Evolutionary conservation across 106 monocot genomes (phyloP).

Genomic region (Cymbidium sinense): DNA sequence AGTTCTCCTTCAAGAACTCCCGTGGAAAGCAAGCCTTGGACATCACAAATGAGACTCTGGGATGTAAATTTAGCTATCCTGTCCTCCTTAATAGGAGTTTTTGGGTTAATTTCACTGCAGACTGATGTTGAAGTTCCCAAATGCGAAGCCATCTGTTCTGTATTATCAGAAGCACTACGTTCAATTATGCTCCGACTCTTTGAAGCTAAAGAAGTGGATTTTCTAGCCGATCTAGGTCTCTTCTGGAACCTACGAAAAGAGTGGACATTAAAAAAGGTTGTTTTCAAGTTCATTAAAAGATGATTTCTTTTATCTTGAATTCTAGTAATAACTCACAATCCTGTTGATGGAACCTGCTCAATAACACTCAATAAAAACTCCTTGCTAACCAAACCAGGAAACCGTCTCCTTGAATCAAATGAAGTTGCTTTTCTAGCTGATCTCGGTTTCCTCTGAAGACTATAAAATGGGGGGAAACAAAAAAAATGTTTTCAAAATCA

Average conservation of each 20-base stretch:
- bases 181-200: not conserved
- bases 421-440: not conserved
- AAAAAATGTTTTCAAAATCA: not conserved
- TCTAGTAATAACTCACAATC: not conserved
- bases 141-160: not conserved
- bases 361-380: not conserved
- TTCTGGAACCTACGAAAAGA: not conserved
- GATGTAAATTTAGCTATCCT: not conserved
- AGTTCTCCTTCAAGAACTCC: slow-evolving; percentile 41
- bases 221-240: slow-evolving; percentile 2
- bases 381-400: too few relatives aligned
- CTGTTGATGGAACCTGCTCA: not conserved
- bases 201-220: not conserved
- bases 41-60: slow-evolving; percentile 4
- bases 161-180: slow-evolving; percentile 4
- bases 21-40: slow-evolving; percentile 38
- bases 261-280: not conserved
- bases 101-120: not conserved
- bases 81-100: slow-evolving; percentile 3
- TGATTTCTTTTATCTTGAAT: not conserved
- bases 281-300: not conserved
- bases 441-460: not conserved
- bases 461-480: not conserved
- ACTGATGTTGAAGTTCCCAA: not conserved
- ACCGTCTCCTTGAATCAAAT: not conserved